Conservation (phyloP, 768 basidiomycete genomes). For the Xerocomellus intermedius region DNA sequence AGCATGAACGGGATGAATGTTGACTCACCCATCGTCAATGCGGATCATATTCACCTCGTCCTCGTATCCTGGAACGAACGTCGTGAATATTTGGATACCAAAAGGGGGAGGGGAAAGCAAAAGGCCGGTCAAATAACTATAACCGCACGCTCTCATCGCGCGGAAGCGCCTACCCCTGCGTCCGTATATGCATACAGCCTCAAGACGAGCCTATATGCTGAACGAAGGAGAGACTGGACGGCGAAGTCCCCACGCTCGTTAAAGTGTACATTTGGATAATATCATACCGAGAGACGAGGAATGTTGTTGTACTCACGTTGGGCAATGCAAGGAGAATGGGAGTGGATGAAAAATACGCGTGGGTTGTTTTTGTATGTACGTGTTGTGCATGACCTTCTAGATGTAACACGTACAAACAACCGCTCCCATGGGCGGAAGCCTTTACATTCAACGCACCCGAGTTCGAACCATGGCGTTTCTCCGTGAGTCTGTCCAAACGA, state of each 20-base stretch:
- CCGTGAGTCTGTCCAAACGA: slow-evolving; percentile 3
- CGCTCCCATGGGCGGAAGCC: background rate
- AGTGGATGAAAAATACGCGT: background rate
- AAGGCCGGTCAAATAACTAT: slow-evolving; percentile 35
- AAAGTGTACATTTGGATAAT: slow-evolving; percentile 29
- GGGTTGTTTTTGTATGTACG: slow-evolving; percentile 12
- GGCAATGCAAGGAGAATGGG: background rate
- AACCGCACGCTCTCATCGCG: slow-evolving; percentile 34
- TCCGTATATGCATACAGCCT: slow-evolving; percentile 35
- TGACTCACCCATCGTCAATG: slow-evolving; percentile 6
- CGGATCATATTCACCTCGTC: background rate
- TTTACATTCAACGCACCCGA: background rate
- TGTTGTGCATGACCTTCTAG: slow-evolving; percentile 24
- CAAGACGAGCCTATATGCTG: slow-evolving; percentile 36
- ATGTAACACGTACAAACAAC: slow-evolving; percentile 32
- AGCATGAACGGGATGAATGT: background rate
- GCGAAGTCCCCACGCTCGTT: slow-evolving; percentile 32
- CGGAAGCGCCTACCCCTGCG: slow-evolving; percentile 35
- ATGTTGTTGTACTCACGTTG: slow-evolving; percentile 15
- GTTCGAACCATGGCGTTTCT: slow-evolving; percentile 4
- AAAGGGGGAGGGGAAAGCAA: background rate
- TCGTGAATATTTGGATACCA: slow-evolving; percentile 5
- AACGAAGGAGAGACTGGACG: slow-evolving; percentile 36
- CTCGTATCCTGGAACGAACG: slow-evolving; percentile 4
- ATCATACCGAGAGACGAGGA: slow-evolving; percentile 19